phyloP scores from a whole-genome alignment of 1,284 basidiomycete species.

The Leccinum pachyderme region DNA sequence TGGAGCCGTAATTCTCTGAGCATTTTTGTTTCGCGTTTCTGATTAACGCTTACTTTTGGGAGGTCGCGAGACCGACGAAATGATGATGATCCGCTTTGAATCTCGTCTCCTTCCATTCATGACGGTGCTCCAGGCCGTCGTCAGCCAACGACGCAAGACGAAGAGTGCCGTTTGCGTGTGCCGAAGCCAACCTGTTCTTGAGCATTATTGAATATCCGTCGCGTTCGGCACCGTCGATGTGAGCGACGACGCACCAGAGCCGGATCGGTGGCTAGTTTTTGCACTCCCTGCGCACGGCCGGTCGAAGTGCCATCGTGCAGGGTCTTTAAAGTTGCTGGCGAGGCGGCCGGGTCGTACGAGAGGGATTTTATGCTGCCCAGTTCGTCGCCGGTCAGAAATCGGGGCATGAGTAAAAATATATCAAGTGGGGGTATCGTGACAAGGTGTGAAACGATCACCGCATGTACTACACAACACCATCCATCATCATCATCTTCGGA shows the following conservation, averaged over 20 bases:
- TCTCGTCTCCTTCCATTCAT: conserved; percentile 64
- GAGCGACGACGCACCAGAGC: conserved; percentile 37
- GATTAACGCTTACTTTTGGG: conserved; percentile 33
- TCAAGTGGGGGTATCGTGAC: conserved; percentile 29
- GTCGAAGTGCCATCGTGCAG: conserved; percentile 36
- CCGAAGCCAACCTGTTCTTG: conserved; percentile 56
- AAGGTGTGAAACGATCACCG: conserved; percentile 6
- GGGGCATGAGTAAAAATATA: no score
- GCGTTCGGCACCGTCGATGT: conserved; percentile 6
- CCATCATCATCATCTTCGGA: background rate
- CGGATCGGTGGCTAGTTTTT: conserved; percentile 37
- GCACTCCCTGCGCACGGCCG: conserved; percentile 32
- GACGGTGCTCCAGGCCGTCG: conserved; percentile 37
- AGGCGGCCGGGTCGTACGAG: conserved; percentile 35
- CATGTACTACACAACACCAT: background rate
- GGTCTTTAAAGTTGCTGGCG: conserved; percentile 26
- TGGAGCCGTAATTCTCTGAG: conserved; percentile 10
- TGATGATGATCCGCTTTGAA: conserved; percentile 47
- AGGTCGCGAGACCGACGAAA: conserved; percentile 61
- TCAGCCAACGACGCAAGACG: conserved; percentile 42
- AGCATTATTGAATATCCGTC: conserved; percentile 27
- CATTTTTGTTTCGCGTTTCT: background rate
- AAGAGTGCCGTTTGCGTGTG: conserved; percentile 55
- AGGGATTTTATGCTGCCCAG: conserved; percentile 68
- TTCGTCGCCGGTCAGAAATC: conserved; percentile 70